A percentile compares a stretch with the other conserved stretches of the same genome.
Evolutionary conservation across 768 basidiomycete species (phyloP).

Genomic region (Pleurotus tuber-regium): DNA sequence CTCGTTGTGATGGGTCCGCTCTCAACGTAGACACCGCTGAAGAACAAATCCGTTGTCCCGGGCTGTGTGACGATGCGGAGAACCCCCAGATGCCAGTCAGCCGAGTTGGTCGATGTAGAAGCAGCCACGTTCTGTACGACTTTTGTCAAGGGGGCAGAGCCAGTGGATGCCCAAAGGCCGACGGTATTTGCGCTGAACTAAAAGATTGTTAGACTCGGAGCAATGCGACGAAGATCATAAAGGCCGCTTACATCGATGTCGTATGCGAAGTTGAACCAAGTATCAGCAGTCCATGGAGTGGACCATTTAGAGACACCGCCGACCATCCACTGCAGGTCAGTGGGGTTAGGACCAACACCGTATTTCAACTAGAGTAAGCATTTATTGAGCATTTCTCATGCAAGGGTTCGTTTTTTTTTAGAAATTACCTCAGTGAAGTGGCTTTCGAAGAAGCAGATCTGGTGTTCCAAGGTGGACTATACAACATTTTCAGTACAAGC

Average conservation of each 20-base stretch:
- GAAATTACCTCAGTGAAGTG: conserved; percentile 62
- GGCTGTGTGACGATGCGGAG: conserved; percentile 50
- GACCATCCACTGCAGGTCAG: conserved; percentile 54
- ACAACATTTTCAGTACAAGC: background rate
- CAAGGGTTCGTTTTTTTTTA: too few species aligned
- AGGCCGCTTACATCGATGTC: conserved; percentile 50
- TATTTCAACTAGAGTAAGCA: conserved; percentile 44
- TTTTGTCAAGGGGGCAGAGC: conserved; percentile 42
- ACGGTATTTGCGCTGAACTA: conserved; percentile 53
- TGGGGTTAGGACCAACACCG: conserved; percentile 47
- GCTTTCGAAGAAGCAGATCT: conserved; percentile 61
- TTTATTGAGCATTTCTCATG: conserved; percentile 2
- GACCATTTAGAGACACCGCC: conserved; percentile 44
- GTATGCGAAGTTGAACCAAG: conserved; percentile 68
- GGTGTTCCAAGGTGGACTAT: conserved; percentile 55
- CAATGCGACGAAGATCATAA: background rate
- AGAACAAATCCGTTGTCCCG: conserved; percentile 54
- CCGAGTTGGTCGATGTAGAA: conserved; percentile 55
- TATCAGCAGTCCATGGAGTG: conserved; percentile 46
- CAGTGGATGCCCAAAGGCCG: conserved; percentile 57
- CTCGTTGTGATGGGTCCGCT: conserved; percentile 51
- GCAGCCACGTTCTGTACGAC: conserved; percentile 47
- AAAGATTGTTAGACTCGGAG: background rate
- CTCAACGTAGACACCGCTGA: conserved; percentile 62
- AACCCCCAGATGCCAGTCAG: conserved; percentile 61